A percentile compares a stretch with the other conserved stretches of the same genome.
These are phyloP conservation scores for Chytriomyces hyalinus DNA, from an alignment of 192 early-diverging fungal genomes.

Conservation along the genomic window DNA sequence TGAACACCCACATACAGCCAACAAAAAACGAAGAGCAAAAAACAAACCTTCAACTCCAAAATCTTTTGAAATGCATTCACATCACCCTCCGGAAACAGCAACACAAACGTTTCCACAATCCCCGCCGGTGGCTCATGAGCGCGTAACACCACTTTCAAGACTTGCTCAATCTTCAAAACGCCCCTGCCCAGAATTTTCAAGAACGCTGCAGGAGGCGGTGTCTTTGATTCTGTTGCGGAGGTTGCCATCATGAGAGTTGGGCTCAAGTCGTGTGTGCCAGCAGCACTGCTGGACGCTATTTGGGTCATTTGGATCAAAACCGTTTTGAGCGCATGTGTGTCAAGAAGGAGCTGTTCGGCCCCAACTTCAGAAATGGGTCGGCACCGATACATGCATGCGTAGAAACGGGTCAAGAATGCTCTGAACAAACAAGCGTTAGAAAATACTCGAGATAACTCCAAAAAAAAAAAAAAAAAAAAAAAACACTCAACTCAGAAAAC, in stretches of 20 bases:
- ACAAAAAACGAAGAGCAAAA: neutral
- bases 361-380: conserved; percentile 90
- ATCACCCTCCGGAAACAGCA: conserved; percentile 78
- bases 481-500: conserved; percentile 75
- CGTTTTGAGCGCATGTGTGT: conserved; percentile 91
- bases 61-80: conserved; percentile 76
- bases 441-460: conserved; percentile 11
- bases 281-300: conserved; percentile 49
- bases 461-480: too few species aligned
- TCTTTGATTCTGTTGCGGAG: conserved; percentile 33
- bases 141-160: conserved; percentile 89
- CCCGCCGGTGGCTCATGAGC: conserved; percentile 82
- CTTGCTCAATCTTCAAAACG: conserved; percentile 78
- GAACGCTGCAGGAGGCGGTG: conserved; percentile 71
- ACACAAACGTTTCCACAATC: conserved; percentile 87
- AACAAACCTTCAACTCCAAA: conserved; percentile 79
- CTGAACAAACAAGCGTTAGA: too few species aligned
- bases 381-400: conserved; percentile 74
- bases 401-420: conserved; percentile 74
- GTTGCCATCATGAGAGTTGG: neutral
- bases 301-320: conserved; percentile 74
- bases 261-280: conserved; percentile 41
- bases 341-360: conserved; percentile 92
- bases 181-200: conserved; percentile 83
- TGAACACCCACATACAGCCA: neutral